These are phyloP conservation scores for Lindgomyces ingoldianus DNA, from an alignment of 495 filamentous ascomycete genomes.

Conservation along the genomic window DNA sequence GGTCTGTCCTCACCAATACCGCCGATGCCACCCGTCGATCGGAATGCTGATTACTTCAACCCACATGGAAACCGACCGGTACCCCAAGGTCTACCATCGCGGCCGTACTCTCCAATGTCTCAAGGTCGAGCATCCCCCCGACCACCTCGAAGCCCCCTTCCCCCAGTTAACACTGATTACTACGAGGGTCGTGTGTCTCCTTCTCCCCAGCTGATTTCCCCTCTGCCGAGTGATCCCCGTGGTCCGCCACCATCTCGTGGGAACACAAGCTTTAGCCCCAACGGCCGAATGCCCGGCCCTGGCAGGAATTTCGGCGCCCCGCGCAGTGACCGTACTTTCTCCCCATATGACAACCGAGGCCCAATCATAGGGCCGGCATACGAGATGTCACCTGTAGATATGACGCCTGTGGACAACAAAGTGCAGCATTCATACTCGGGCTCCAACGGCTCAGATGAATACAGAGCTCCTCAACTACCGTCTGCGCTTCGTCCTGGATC, in stretches of 20 bases:
- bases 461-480: conserved; percentile 19
- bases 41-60: conserved; percentile 29
- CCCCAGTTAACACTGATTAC: conserved; percentile 27
- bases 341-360: conserved; percentile 28
- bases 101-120: conserved; percentile 33
- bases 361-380: conserved; percentile 26
- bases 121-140: conserved; percentile 26
- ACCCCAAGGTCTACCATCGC: conserved; percentile 3
- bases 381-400: conserved; percentile 40
- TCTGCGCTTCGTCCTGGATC: conserved; percentile 24
- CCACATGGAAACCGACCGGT: conserved; percentile 10
- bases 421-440: not conserved
- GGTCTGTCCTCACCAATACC: conserved; percentile 45
- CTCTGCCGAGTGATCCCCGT: conserved; percentile 23
- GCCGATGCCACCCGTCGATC: conserved; percentile 31
- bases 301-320: conserved; percentile 10
- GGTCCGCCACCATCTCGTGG: conserved; percentile 12
- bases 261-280: not conserved
- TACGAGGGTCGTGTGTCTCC: conserved; percentile 24
- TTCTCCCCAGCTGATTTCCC: conserved; percentile 27
- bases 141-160: conserved; percentile 20
- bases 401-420: conserved; percentile 18
- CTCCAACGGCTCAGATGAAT: conserved; percentile 12
- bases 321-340: conserved; percentile 23
- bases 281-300: not conserved